Evolutionary conservation across 2,329 filamentous ascomycete genomes (phyloP), one percentile per base, ranked within the genome.

Genomic region (Cercospora sesami): DNA sequence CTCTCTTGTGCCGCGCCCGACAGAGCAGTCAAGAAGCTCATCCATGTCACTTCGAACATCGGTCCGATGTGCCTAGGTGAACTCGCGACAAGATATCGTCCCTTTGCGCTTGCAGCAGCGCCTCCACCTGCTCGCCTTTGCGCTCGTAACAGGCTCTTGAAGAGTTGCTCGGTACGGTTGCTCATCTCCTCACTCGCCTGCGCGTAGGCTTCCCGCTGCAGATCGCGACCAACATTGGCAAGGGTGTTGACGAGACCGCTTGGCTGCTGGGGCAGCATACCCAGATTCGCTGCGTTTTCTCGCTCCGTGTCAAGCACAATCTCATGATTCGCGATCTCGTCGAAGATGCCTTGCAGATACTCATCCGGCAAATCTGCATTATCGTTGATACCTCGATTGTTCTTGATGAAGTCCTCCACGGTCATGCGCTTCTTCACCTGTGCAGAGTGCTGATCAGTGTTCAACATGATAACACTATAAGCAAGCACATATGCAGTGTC

Each of bases 41-140:
- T 99, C 95, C 95, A 99, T 0, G 93, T 96, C 26, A 97, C 93
- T 75, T 97, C 94, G 77, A 99, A 98, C 95, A 99, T 99, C 0
- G 95, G 93, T 0, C 95, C 95, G 60, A 97, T 91, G 78, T 99
- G 95, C 74, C 93, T 94, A 78, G 93, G 94, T 0, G 94, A 98
- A 1, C 93, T 95, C 3, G 95, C 95, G 1, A 93, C 91, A 64
- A 99, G 96, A 79, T 95, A 99, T 66, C 83, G 89, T 81, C 84
- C 90, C 78, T 91, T 90, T 51, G 67, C 70, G n/a, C 66, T 69
- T 6, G 71, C 71, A 5, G 67, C 71, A 36, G 70, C 72, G 8
- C 67, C 68, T 53, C 71, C 83, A 1, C 92, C 89, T 68, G 92
- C 95, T 75, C 89, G 90, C 60, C 92, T 89, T 79, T 99, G 95